Conservation (phyloP, 2,329 filamentous ascomycete genomes). For the Septoria petroselini region DNA sequence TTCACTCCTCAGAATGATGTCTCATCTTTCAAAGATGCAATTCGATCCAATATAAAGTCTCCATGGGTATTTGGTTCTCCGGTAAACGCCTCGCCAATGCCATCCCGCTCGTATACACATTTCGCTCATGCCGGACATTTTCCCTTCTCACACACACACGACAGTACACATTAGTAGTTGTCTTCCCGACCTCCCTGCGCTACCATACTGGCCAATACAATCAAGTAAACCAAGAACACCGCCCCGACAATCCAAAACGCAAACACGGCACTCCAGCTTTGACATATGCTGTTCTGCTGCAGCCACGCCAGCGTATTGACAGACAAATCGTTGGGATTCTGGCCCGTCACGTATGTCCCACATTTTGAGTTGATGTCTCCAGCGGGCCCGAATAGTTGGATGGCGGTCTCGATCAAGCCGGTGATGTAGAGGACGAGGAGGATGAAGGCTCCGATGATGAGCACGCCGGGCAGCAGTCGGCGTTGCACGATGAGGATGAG, state of each 20-base stretch:
- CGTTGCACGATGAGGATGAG: slow-evolving; percentile 56
- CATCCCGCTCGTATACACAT: slow-evolving; percentile 1
- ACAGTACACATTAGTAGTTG: slow-evolving; percentile 7
- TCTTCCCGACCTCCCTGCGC: slow-evolving; percentile 34
- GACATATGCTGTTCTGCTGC: slow-evolving; percentile 61
- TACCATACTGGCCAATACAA: slow-evolving; percentile 52
- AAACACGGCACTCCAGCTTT: slow-evolving; percentile 62
- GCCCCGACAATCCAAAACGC: slow-evolving; percentile 62
- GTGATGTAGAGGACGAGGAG: slow-evolving; percentile 61
- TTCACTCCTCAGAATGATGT: too few relatives aligned
- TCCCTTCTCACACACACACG: neutral
- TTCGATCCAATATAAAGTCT: slow-evolving; percentile 1
- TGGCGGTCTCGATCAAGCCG: slow-evolving; percentile 60
- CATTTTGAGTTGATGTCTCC: slow-evolving; percentile 60
- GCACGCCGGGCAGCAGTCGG: slow-evolving; percentile 56
- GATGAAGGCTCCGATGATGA: slow-evolving; percentile 60
- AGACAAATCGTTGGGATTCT: slow-evolving; percentile 47
- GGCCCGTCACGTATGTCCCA: slow-evolving; percentile 55
- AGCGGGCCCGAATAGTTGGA: slow-evolving; percentile 58
- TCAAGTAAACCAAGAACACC: slow-evolving; percentile 65
- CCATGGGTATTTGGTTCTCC: slow-evolving; percentile 6
- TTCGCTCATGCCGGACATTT: neutral
- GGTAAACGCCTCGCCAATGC: slow-evolving; percentile 6
- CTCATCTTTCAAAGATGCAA: too few relatives aligned
- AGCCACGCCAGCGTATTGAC: slow-evolving; percentile 60